Evolutionary conservation across 495 filamentous ascomycete genomes (phyloP).

Genomic region (Podospora sp.): DNA sequence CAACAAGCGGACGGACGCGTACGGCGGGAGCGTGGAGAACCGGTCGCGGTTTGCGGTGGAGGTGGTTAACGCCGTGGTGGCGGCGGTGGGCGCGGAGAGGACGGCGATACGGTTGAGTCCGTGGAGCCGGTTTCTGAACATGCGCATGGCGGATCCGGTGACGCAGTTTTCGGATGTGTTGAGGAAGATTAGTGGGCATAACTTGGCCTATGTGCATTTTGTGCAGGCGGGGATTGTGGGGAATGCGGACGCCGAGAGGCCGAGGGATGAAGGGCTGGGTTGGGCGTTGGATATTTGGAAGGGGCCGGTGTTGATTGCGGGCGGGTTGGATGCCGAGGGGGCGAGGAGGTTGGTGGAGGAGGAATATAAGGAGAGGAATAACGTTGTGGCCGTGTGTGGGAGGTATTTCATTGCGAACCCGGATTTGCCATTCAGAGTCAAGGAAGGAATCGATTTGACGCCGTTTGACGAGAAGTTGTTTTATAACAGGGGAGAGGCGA

Average conservation of each 20-base stretch:
- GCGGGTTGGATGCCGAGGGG: conserved; percentile 54
- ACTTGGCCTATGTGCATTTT: conserved; percentile 68
- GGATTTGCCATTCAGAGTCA: conserved; percentile 66
- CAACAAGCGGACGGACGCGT: conserved; percentile 67
- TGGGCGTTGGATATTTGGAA: conserved; percentile 55
- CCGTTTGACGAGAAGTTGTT: conserved; percentile 62
- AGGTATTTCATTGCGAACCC: conserved; percentile 70
- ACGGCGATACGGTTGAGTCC: conserved; percentile 67
- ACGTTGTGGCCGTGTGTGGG: conserved; percentile 59
- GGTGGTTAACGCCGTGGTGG: conserved; percentile 61
- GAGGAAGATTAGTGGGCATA: conserved; percentile 53
- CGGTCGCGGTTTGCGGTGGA: conserved; percentile 68
- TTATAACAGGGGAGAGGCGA: conserved; percentile 52
- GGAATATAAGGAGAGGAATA: conserved; percentile 54
- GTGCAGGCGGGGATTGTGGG: conserved; percentile 58
- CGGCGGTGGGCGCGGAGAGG: conserved; percentile 64
- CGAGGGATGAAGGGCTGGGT: conserved; percentile 51
- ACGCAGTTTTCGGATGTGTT: conserved; percentile 65
- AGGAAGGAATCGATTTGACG: conserved; percentile 57
- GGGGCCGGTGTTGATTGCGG: conserved; percentile 62
- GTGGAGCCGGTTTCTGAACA: conserved; percentile 66
- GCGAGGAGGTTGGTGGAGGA: conserved; percentile 57
- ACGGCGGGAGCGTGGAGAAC: conserved; percentile 74
- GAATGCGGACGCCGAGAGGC: conserved; percentile 39
- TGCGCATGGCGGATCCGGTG: conserved; percentile 65